phyloP scores from a whole-genome alignment of 164 flowering plant species.

The Magnolia officinalis region DNA sequence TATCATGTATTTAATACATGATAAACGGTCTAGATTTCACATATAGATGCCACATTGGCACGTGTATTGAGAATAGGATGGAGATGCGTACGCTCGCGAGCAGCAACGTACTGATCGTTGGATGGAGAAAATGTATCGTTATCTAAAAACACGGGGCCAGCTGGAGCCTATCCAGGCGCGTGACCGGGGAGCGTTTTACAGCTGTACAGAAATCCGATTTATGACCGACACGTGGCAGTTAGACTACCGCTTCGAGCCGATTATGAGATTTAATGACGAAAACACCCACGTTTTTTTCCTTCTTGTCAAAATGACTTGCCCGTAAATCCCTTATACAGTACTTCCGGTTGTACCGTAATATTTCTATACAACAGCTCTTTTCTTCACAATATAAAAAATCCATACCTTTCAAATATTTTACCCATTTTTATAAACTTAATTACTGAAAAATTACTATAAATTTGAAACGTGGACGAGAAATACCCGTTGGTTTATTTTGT shows the following conservation, averaged over 20 bases:
- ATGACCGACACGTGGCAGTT: constrained; percentile 2
- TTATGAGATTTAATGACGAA: neutral
- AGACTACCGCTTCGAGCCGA: no score
- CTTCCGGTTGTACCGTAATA: no score
- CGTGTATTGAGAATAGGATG: neutral
- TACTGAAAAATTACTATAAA: neutral
- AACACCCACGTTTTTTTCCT: neutral
- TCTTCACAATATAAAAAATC: neutral
- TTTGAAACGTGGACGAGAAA: no score
- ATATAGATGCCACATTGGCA: neutral
- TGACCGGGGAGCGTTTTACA: constrained; percentile 9
- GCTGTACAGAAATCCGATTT: neutral
- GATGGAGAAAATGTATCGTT: constrained; percentile 4
- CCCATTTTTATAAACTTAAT: neutral
- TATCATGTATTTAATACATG: neutral
- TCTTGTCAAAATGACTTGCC: neutral
- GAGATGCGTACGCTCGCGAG: neutral
- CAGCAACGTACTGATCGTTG: neutral
- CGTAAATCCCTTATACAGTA: neutral
- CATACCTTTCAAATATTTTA: neutral
- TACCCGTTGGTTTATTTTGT: no score
- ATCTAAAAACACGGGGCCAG: constrained; percentile 9
- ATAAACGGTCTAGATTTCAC: neutral
- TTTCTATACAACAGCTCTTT: neutral
- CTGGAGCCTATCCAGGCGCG: constrained; percentile 18